A percentile compares a stretch with the other conserved stretches of the same genome.
phyloP scores from a whole-genome alignment of 148 eudicot genomes.

The Chenopodium quinoa region DNA sequence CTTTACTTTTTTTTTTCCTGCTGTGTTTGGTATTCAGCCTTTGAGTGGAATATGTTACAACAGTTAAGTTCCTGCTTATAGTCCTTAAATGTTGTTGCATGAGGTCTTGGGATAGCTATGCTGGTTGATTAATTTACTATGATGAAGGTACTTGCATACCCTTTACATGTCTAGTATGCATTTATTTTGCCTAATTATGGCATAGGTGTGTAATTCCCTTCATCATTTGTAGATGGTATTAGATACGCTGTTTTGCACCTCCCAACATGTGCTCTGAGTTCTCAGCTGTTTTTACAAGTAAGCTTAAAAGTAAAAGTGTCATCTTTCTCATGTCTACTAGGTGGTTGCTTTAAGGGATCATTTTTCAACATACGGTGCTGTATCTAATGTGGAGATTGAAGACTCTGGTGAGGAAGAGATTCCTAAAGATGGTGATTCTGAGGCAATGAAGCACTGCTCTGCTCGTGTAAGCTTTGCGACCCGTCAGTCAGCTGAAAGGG shows the following conservation, averaged over 20 bases:
- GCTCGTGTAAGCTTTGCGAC: slow-evolving; percentile 61
- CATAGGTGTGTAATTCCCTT: neutral
- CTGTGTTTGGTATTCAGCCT: neutral
- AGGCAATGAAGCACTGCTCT: slow-evolving; percentile 37
- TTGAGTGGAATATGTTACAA: neutral
- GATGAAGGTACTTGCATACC: neutral
- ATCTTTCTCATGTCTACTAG: slow-evolving; percentile 35
- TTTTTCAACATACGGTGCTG: slow-evolving; percentile 56
- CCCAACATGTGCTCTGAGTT: neutral
- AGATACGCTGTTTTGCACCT: neutral
- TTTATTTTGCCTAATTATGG: neutral
- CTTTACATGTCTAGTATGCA: neutral
- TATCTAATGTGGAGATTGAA: slow-evolving; percentile 59
- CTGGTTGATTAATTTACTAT: neutral
- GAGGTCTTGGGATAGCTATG: neutral
- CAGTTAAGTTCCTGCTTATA: neutral
- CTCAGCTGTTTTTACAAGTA: neutral
- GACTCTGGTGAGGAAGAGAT: slow-evolving; percentile 35
- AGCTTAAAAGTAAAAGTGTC: neutral
- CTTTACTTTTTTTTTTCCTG: neutral
- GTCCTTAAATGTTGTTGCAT: slow-evolving; percentile 6
- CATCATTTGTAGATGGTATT: neutral
- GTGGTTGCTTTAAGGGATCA: slow-evolving; percentile 68
- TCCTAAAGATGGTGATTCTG: slow-evolving; percentile 28
- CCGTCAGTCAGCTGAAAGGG: slow-evolving; percentile 76